These are phyloP conservation scores for Vigna mungo DNA, from an alignment of 306 rosid species.

Conservation along the genomic window DNA sequence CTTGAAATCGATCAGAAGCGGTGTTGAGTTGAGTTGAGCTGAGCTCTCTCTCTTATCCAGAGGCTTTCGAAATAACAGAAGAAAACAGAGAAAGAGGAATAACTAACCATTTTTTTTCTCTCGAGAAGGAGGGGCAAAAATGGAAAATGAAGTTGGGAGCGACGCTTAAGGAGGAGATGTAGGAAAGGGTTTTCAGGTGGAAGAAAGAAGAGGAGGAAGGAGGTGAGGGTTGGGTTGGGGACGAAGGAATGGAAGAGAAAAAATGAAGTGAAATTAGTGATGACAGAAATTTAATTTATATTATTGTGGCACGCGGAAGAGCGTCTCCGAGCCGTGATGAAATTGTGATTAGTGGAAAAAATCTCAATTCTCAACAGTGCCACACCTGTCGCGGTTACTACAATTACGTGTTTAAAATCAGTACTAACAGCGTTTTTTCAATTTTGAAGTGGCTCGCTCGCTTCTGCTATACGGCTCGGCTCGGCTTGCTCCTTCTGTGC, in stretches of 20 bases:
- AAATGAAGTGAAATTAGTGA: slow-evolving; percentile 10
- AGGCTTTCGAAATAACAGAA: neutral
- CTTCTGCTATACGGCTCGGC: slow-evolving; percentile 19
- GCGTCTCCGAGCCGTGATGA: slow-evolving; percentile 11
- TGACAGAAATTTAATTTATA: slow-evolving; percentile 38
- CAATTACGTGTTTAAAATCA: slow-evolving; percentile 31
- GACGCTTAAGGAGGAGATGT: slow-evolving; percentile 24
- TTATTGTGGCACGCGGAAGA: slow-evolving; percentile 8
- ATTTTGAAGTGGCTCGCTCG: neutral
- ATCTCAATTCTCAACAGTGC: slow-evolving; percentile 31
- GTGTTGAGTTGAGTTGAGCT: slow-evolving; percentile 6
- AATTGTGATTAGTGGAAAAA: slow-evolving; percentile 35
- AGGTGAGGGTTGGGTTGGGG: slow-evolving; percentile 7
- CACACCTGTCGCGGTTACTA: slow-evolving; percentile 37
- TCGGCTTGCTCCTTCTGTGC: too few relatives aligned
- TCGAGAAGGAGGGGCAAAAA: neutral
- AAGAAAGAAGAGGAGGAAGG: neutral
- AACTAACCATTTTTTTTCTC: slow-evolving; percentile 44
- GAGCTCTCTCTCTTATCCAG: neutral
- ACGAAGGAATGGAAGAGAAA: neutral
- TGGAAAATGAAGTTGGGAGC: neutral
- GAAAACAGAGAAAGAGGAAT: neutral
- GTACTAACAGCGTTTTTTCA: slow-evolving; percentile 12
- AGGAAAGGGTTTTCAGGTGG: neutral
- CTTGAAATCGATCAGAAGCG: slow-evolving; percentile 3